Evolutionary conservation across 257 asterid genomes (phyloP), one percentile per base, ranked within the genome.

Genomic region (Nicotiana sylvestris): DNA sequence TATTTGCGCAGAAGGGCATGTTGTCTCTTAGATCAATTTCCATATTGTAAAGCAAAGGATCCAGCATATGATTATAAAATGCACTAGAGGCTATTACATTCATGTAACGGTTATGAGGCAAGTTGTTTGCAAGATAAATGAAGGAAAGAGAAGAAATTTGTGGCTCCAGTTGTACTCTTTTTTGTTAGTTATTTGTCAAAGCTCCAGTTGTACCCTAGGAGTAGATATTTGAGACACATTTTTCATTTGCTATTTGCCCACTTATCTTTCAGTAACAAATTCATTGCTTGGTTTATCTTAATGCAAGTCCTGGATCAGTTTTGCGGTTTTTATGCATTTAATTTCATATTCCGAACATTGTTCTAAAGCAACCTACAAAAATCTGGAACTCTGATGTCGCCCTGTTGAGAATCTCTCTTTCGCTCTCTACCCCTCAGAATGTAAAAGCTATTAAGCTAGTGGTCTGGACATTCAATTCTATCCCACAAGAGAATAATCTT

Each of bases 101-200:
- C 58, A 64, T 79, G 80, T 39, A 82, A 56, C 65, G n/a, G 67
- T 79, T 79, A 82, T 53, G 56, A 62, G 80, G 80, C 18, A 60
- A 9, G 30, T 27, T 55, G 82, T 58, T 64, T 4, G 67, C 81
- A 35, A 78, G 43, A 43, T 8, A 18, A 35, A 61, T 30, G 79
- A 57, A 85, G 3, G 62, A 43, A 85, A 11, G 53, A 46, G 62
- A 64, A 21, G 65, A 57, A 77, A 57, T 30, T 6, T 79, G 80
- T 82, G 61, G 46, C 21, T 33, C 3, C 12, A 11, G 8, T 43
- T 61, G 29, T 35, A 27, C 30, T n/a, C 37, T 25, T 72, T 37
- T 17, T 62, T 15, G 7, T 4, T 77, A 13, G 16, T 53, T 53
- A 11, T 53, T 13, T 1, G 58, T 53, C 58, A 53, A 53, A 53